Base-by-base conservation (phyloP, 371 early-diverging fungal genomes). In the Zancudomyces culisetae region DNA sequence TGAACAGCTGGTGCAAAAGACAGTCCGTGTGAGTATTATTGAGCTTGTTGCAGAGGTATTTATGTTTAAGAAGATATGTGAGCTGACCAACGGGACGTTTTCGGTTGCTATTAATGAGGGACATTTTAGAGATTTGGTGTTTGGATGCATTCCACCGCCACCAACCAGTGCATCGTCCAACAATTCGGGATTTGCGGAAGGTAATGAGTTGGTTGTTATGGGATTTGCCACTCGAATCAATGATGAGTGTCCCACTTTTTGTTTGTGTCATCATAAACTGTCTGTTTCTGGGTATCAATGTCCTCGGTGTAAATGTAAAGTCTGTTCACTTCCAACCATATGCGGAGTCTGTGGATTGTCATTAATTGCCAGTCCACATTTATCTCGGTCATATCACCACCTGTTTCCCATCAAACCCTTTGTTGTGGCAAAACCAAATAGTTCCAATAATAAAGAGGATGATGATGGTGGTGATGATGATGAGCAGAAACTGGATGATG, bases 341-440 rank as follows among this genome's bases (percentile, higher is more conserved):
- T 96, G 97, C 60, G 83, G 85, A 49, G 74, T 94, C n/a, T 96
- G 95, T 62, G 79, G 77, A 0, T 70, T 96, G 53, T 84, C 89
- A 0, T 61, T 96, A 27, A 87, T 94, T 1, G 87, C 92, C 6
- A 82, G 84, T 28, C 93, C 95, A 18, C 81, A 90, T 64, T 59
- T 96, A 49, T 94, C 94, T 3, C 58, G 95, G 49, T 88, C 90
- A n/a, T 93, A 92, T 60, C 94, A 90, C 56, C 93, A 94, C 53
- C 70, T 96, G 49, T 94, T 94, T 60, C 95, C 97, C 0, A 61
- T 21, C 56, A 55, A 28, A n/a, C n/a, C n/a, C n/a, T n/a, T n/a
- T n/a, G n/a, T n/a, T n/a, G n/a, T n/a, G 18, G n/a, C 18, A 41
- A 41, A 41, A 18, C 18, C 18, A 41, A n/a, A 41, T 18, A 41